These are phyloP conservation scores for Candida maesae DNA, from an alignment of 805 yeast genomes.

Conservation along the genomic window DNA sequence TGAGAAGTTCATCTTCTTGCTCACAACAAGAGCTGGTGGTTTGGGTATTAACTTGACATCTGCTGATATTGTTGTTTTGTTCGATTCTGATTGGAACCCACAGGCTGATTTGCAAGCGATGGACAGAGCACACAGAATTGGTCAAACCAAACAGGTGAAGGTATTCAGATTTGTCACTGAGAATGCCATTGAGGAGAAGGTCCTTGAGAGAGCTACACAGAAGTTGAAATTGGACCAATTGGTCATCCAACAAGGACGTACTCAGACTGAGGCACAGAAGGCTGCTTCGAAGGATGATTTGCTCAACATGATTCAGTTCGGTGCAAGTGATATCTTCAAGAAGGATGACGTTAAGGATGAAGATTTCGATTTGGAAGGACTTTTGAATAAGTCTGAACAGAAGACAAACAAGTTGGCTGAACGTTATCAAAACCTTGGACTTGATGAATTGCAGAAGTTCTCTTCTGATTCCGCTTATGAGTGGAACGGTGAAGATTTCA, in stretches of 20 bases:
- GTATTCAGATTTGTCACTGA: slow-evolving; percentile 77
- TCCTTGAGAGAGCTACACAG: slow-evolving; percentile 77
- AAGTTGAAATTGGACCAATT: slow-evolving; percentile 74
- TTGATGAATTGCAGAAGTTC: slow-evolving; percentile 76
- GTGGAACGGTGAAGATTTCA: slow-evolving; percentile 84
- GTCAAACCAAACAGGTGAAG: slow-evolving; percentile 79
- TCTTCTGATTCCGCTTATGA: slow-evolving; percentile 74
- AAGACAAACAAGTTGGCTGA: slow-evolving; percentile 59
- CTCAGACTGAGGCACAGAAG: slow-evolving; percentile 23
- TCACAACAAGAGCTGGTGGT: slow-evolving; percentile 89
- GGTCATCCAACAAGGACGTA: slow-evolving; percentile 75
- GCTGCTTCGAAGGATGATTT: slow-evolving; percentile 64
- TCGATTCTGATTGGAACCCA: slow-evolving; percentile 86
- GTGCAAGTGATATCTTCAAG: slow-evolving; percentile 62
- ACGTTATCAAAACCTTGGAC: slow-evolving; percentile 63
- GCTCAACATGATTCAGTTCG: slow-evolving; percentile 78
- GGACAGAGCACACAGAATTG: slow-evolving; percentile 89
- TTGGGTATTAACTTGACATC: slow-evolving; percentile 77
- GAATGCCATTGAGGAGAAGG: slow-evolving; percentile 80
- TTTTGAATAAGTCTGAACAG: slow-evolving; percentile 56
- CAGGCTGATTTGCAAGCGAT: slow-evolving; percentile 87
- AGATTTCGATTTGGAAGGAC: slow-evolving; percentile 57
- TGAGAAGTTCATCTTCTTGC: slow-evolving; percentile 65
- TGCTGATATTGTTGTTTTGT: slow-evolving; percentile 75
- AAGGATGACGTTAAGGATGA: slow-evolving; percentile 33